Percentiles rank a stretch among this genome's conserved stretches.
Evolutionary conservation across 352 stramenopile genomes (phyloP).

Genomic region (Phytopythium sindhum): DNA sequence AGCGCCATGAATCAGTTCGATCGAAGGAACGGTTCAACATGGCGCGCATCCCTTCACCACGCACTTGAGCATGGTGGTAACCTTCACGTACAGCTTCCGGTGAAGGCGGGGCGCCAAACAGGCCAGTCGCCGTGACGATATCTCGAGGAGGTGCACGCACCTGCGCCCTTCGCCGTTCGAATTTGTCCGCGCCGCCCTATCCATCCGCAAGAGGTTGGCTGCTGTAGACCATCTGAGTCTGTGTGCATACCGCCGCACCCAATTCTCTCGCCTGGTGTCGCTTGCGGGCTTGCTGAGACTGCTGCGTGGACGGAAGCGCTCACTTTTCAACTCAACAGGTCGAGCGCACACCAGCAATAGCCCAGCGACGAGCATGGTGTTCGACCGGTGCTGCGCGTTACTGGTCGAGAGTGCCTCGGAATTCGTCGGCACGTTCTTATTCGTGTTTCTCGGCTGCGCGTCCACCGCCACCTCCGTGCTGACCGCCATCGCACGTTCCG

Average conservation of each 20-base stretch:
- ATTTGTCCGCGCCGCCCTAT: not conserved
- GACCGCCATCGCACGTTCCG: not conserved
- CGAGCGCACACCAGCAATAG: not conserved
- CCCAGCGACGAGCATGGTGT: not conserved
- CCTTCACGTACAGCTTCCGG: not conserved
- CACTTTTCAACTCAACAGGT: not conserved
- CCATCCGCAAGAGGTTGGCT: not conserved
- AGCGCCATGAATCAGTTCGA: not conserved
- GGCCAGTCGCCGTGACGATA: not conserved
- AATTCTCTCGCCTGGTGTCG: too few relatives aligned
- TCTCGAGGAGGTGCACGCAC: not conserved
- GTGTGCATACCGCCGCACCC: too few relatives aligned
- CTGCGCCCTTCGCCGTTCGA: not conserved
- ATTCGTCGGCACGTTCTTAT: constrained; percentile 35
- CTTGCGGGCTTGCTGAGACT: not conserved
- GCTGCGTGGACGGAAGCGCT: not conserved
- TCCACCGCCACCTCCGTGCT: constrained; percentile 8
- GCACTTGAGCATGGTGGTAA: not conserved
- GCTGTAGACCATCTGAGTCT: not conserved
- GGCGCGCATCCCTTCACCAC: not conserved
- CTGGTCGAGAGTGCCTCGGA: constrained; percentile 34
- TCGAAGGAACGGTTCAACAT: not conserved
- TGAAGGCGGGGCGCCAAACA: not conserved
- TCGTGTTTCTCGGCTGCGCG: constrained; percentile 35
- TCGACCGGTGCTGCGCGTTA: constrained; percentile 13